A percentile compares a stretch with the other conserved stretches of the same genome.
These are phyloP conservation scores for Agaricus sinodeliciosus DNA, from an alignment of 768 basidiomycete genomes.

Conservation along the genomic window DNA sequence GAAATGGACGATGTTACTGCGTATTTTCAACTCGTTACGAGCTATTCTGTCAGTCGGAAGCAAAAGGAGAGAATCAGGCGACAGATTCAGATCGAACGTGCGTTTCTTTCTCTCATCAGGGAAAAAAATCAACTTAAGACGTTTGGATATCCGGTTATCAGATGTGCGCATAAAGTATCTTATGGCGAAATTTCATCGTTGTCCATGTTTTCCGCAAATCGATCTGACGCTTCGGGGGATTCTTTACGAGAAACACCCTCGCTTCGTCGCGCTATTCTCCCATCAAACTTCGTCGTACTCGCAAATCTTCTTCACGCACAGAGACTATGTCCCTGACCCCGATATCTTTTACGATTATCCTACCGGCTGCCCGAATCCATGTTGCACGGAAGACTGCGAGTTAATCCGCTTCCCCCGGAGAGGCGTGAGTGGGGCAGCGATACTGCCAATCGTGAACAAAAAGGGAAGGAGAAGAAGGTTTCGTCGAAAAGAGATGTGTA, in stretches of 20 bases:
- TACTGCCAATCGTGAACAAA: conserved; percentile 41
- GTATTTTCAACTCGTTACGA: conserved; percentile 72
- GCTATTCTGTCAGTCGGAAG: conserved; percentile 52
- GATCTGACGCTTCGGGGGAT: conserved; percentile 73
- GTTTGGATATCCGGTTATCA: conserved; percentile 10
- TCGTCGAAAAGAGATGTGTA: conserved; percentile 66
- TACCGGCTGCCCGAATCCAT: conserved; percentile 72
- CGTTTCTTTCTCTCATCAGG: conserved; percentile 19
- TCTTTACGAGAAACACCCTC: conserved; percentile 68
- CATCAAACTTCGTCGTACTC: conserved; percentile 78
- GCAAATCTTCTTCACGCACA: conserved; percentile 74
- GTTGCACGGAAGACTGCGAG: conserved; percentile 76
- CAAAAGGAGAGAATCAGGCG: conserved; percentile 63
- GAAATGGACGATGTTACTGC: conserved; percentile 79
- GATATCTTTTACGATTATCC: conserved; percentile 76
- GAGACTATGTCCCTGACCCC: conserved; percentile 60
- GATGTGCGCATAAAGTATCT: conserved; percentile 67
- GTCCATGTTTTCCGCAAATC: conserved; percentile 77
- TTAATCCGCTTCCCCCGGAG: conserved; percentile 73
- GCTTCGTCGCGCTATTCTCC: conserved; percentile 72
- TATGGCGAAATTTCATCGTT: conserved; percentile 61
- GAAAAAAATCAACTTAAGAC: not conserved
- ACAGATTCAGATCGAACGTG: conserved; percentile 67
- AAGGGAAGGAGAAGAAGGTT: conserved; percentile 32
- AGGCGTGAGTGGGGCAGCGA: conserved; percentile 52